Base-by-base conservation (phyloP, 1,284 basidiomycete species). In the Rhodotorula sp. region DNA sequence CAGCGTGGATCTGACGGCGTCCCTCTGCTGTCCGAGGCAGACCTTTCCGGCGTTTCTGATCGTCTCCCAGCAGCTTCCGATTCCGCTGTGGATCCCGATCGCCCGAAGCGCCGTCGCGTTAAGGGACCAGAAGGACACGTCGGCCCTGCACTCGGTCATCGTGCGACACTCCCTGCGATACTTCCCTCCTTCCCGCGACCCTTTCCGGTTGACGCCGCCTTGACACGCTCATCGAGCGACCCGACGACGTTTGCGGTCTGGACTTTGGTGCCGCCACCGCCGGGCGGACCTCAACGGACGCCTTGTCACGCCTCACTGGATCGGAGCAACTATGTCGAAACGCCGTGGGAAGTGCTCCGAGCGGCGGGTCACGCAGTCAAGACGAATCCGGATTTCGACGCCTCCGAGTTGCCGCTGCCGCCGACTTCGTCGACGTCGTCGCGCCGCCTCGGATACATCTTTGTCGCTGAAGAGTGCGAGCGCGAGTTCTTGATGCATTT, bases 251-350 rank as follows among this genome's bases (percentile, higher is more conserved):
- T 15, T 43, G 38, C 38, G 38, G 47, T 62, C 26, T 74, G 73
- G 73, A 63, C 73, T 15, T 14, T 74, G 31, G 47, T 59, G 26
- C 68, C 68, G 7, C 63, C 70, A 16, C 64, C 52, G 8, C 15
- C 52, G 21, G 6, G 38, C 38, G 7, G 28, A 5, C 21, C 49
- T 3, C 43, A 56, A 21, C 56, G 47, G 16, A 31, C 14, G 0
- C 70, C 70, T 1, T 26, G 59, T 0, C 68, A 68, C 21, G 57
- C 56, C 2, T n/a, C 31, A 18, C 66, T 75, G 45, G 56, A 60
- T 19, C 8, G 21, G 8, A 19, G 4, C n/a, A 72, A 68, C 50
- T 70, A 64, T 50, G 48, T 68, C 26, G 19, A 63, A 5, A 55
- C 59, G 12, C 58, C 73, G 14, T 21, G 31, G 18, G 31, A 52